phyloP scores from a whole-genome alignment of 495 filamentous ascomycete genomes.

The Pyrenula aspistea region DNA sequence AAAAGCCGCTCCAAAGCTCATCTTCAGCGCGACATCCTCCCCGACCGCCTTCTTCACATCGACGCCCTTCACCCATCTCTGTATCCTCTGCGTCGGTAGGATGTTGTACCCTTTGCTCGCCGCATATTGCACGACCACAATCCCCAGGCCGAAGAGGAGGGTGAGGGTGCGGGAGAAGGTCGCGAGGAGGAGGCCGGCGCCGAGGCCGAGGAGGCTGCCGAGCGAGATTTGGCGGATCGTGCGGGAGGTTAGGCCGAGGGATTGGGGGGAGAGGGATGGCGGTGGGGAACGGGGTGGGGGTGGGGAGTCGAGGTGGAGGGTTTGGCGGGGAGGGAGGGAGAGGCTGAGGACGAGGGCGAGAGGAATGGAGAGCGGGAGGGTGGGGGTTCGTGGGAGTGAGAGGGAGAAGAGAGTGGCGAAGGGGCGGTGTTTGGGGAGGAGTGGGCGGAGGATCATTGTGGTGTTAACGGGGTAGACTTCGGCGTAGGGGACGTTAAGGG shows the following conservation, averaged over 20 bases:
- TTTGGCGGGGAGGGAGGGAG: slow-evolving; percentile 12
- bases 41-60: slow-evolving; percentile 48
- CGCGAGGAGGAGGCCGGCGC: slow-evolving; percentile 56
- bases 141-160: slow-evolving; percentile 55
- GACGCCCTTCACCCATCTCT: slow-evolving; percentile 43
- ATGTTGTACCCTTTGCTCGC: slow-evolving; percentile 65
- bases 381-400: slow-evolving; percentile 5
- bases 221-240: slow-evolving; percentile 55
- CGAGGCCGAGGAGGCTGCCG: slow-evolving; percentile 58
- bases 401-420: slow-evolving; percentile 27
- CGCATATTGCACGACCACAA: slow-evolving; percentile 58
- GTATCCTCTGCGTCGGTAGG: slow-evolving; percentile 46
- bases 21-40: slow-evolving; percentile 62
- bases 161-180: slow-evolving; percentile 67
- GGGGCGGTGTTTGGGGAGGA: slow-evolving; percentile 25
- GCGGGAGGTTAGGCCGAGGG: slow-evolving; percentile 21
- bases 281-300: neutral
- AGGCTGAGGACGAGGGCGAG: neutral
- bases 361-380: slow-evolving; percentile 8
- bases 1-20: slow-evolving; percentile 68
- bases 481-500: no score
- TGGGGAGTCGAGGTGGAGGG: slow-evolving; percentile 1
- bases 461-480: no score
- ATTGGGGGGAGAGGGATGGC: neutral
- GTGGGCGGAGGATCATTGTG: slow-evolving; percentile 12